These are phyloP conservation scores for Arabidopsis hybrid DNA, from an alignment of 441 rosid genomes.

Conservation along the genomic window DNA sequence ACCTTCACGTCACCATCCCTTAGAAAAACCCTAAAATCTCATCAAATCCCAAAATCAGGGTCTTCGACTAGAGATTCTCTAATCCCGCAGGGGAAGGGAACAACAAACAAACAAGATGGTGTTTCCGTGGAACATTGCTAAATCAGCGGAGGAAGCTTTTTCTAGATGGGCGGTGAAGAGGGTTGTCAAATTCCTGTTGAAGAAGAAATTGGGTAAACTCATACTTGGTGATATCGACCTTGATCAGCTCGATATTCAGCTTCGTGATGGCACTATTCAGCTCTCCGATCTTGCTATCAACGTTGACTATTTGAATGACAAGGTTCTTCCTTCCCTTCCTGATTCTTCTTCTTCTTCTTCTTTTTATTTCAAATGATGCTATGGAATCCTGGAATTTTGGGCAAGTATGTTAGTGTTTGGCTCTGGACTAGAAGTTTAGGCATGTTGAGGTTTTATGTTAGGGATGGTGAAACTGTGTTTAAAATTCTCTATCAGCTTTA, in stretches of 20 bases:
- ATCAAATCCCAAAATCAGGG: background rate
- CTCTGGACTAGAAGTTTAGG: background rate
- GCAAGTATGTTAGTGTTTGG: background rate
- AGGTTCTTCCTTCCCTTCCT: constrained; percentile 50
- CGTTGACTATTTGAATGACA: constrained; percentile 80
- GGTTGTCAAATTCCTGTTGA: constrained; percentile 80
- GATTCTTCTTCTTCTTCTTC: background rate
- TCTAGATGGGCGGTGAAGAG: constrained; percentile 94
- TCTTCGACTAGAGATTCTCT: background rate
- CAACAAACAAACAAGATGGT: constrained; percentile 50
- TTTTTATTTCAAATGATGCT: background rate
- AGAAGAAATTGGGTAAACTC: constrained; percentile 92
- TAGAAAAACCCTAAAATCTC: constrained; percentile 42
- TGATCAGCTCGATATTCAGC: constrained; percentile 97
- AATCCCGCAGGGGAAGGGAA: constrained; percentile 8
- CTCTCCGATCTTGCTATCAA: constrained; percentile 90
- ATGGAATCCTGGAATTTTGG: constrained; percentile 10
- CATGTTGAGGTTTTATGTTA: too few relatives aligned
- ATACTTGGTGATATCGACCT: constrained; percentile 92
- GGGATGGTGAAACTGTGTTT: too few relatives aligned
- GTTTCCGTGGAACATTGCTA: constrained; percentile 81
- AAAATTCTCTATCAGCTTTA: too few relatives aligned
- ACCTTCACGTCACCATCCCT: constrained; percentile 52
- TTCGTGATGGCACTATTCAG: constrained; percentile 75
- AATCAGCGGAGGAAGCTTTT: constrained; percentile 81